A percentile compares a stretch with the other conserved stretches of the same genome.
These are phyloP conservation scores for Yamadazyma pseudoaaseri DNA, from an alignment of 1,139 yeast genomes.

Conservation along the genomic window DNA sequence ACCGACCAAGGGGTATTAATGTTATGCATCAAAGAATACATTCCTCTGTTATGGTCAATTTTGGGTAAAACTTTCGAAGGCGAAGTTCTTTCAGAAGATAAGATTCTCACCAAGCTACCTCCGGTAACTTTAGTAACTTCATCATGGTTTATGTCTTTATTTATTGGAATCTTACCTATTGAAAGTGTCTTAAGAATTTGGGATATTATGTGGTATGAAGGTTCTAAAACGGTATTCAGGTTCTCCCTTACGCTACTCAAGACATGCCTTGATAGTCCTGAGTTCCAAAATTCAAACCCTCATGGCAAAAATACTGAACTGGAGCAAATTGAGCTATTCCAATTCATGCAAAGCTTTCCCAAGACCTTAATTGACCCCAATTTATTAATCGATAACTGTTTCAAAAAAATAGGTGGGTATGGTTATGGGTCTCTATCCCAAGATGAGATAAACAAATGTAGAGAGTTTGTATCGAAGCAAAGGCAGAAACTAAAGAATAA, in stretches of 20 bases:
- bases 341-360: constrained; percentile 81
- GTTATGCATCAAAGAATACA: constrained; percentile 78
- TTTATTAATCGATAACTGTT: constrained; percentile 67
- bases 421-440: constrained; percentile 74
- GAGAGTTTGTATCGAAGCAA: constrained; percentile 71
- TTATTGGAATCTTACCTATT: constrained; percentile 82
- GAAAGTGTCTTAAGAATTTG: constrained; percentile 87
- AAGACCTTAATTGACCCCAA: constrained; percentile 71
- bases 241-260: constrained; percentile 82
- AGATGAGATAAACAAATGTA: constrained; percentile 74
- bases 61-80: constrained; percentile 47
- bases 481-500: constrained; percentile 45
- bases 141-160: constrained; percentile 96
- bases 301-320: constrained; percentile 24
- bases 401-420: constrained; percentile 67
- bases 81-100: constrained; percentile 50
- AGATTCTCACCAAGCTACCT: constrained; percentile 71
- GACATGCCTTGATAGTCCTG: constrained; percentile 64
- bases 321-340: constrained; percentile 86
- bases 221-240: constrained; percentile 81
- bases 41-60: constrained; percentile 77
- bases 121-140: constrained; percentile 93
- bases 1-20: constrained; percentile 93
- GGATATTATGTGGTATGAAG: constrained; percentile 95
- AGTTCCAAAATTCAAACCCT: constrained; percentile 23